Conservation (phyloP, 2,329 filamentous ascomycete genomes). For the Scopulariopsis brevicaulis region DNA sequence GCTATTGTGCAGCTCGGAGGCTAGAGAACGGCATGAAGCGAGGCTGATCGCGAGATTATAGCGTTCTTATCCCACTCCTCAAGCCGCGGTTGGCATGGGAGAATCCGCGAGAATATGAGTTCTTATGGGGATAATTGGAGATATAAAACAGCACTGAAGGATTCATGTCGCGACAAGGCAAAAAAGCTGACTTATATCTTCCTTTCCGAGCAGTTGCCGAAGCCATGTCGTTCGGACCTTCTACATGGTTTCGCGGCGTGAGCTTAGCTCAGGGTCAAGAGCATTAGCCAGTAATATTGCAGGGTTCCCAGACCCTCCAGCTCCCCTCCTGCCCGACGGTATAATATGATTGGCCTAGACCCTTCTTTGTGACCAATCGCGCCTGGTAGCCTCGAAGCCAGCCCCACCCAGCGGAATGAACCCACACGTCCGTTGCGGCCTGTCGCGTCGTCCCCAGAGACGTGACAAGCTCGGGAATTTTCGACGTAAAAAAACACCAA, state of each 20-base stretch:
- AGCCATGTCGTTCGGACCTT: background rate
- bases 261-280: background rate
- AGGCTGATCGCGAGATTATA: no score
- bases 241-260: background rate
- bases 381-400: background rate
- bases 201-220: background rate
- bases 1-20: no score
- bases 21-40: no score
- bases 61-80: no score
- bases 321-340: background rate
- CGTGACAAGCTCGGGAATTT: background rate
- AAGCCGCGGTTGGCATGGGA: no score
- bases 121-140: no score
- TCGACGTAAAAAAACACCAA: background rate
- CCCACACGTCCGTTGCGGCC: background rate
- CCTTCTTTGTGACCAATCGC: background rate
- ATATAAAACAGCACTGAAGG: no score
- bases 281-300: background rate
- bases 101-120: no score
- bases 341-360: background rate
- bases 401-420: background rate
- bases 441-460: background rate
- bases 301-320: background rate
- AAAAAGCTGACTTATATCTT: background rate
- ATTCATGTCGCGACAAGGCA: no score